Conservation (phyloP, 108 stramenopile genomes). For the Cyclotella kingstonii region DNA sequence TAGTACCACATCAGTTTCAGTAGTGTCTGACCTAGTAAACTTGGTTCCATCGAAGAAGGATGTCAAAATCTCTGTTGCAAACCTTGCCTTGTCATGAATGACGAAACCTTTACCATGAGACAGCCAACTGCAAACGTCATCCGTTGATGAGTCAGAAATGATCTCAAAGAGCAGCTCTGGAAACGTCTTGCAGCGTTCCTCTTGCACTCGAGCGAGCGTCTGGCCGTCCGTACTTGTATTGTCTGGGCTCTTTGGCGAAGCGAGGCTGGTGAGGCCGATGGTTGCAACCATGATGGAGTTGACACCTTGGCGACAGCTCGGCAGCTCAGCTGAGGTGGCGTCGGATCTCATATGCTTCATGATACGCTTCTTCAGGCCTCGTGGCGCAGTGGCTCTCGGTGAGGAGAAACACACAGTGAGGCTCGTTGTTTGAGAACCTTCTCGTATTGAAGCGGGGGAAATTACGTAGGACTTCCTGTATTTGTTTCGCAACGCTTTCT, state of each 20-base stretch:
- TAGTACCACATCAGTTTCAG: too few species aligned
- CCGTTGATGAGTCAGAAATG: conserved; percentile 34
- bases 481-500: too few species aligned
- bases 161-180: conserved; percentile 23
- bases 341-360: too few species aligned
- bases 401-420: too few species aligned
- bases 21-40: conserved; percentile 30
- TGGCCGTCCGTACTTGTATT: background rate
- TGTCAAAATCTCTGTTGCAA: conserved; percentile 72
- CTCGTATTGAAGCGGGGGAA: too few species aligned
- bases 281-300: conserved; percentile 2
- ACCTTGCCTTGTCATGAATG: conserved; percentile 53
- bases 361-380: too few species aligned
- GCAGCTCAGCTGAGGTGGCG: too few species aligned
- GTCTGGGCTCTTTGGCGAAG: background rate
- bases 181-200: background rate
- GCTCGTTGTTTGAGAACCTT: too few species aligned
- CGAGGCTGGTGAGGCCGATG: conserved; percentile 7
- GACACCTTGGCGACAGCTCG: too few species aligned
- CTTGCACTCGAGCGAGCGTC: background rate
- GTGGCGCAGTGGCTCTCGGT: too few species aligned
- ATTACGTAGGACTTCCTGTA: too few species aligned
- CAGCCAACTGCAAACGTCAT: conserved; percentile 58
- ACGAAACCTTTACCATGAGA: conserved; percentile 67
- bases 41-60: conserved; percentile 72